Base-by-base conservation (phyloP, 2,329 filamentous ascomycete genomes). In the Hypoxylon sp. region DNA sequence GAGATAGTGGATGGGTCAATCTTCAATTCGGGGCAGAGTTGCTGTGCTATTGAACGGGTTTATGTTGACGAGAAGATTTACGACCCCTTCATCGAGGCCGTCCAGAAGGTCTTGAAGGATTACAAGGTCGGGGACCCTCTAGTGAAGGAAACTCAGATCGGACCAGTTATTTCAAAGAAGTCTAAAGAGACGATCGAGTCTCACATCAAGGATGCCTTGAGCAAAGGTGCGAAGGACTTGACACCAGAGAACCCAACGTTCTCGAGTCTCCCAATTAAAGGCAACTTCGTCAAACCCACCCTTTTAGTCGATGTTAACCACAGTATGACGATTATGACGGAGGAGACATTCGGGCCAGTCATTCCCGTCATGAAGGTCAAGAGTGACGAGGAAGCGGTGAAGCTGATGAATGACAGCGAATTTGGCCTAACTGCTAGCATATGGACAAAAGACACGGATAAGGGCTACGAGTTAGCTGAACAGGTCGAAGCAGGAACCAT, bases 11-110 rank as follows among this genome's bases (percentile, higher is more conserved):
- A 98, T 74, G 95, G 95, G 19, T 91, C 94, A n/a, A 85, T 98
- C 63, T 98, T 98, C 86, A 98, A 98, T 83, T 97, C 94, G 57
- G 95, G 95, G n/a, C 95, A 98, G 84, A 97, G 94, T 79, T 98
- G 95, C 85, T 98, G 95, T 81, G 92, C 94, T 24, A 86, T 98
- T 59, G 95, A 98, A 83, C 87, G 95, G 35, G 89, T 98, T 19
- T 98, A 98, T 76, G 94, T 98, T 4, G 90, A 96, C 75, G 91
- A 92, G 77, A 90, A 88, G 74, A 88, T 98, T 54, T 90, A 98
- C 79, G 94, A 97, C 75, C 83, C 88, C 11, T 98, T 98, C 75
- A 86, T 98, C 57, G 85, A 88, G 57, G 93, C 92, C 4, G 86
- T 93, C 11, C 92, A 96, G 80, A 90, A 91, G 63, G 93, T 97